A percentile compares a stretch with the other conserved stretches of the same genome.
Evolutionary conservation across 2,329 filamentous ascomycete genomes (phyloP).

Genomic region (Stagonosporopsis rhizophila): DNA sequence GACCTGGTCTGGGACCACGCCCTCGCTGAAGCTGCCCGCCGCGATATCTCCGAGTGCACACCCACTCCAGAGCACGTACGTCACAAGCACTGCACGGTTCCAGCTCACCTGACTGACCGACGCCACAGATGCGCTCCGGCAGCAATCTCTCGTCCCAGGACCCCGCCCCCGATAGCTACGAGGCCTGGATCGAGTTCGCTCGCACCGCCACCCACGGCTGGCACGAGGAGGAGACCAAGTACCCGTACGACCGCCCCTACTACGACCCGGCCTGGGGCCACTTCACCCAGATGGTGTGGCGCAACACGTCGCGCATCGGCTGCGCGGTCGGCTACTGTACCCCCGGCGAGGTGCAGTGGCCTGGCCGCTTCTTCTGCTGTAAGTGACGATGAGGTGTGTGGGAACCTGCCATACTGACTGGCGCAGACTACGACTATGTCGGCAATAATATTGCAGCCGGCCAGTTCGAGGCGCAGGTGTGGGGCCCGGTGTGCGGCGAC

Average conservation of each 20-base stretch:
- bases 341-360: conserved; percentile 23
- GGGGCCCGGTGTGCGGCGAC: conserved; percentile 39
- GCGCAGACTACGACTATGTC: conserved; percentile 40
- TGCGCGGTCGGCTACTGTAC: conserved; percentile 45
- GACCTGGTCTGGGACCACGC: conserved; percentile 42
- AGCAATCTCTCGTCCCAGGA: conserved; percentile 44
- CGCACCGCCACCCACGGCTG: conserved; percentile 43
- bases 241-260: conserved; percentile 43
- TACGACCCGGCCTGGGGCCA: conserved; percentile 43
- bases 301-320: conserved; percentile 44
- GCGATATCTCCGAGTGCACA: conserved; percentile 37
- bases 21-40: conserved; percentile 36
- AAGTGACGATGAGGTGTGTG: conserved; percentile 14
- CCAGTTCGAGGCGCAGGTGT: conserved; percentile 42
- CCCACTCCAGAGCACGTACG: conserved; percentile 39
- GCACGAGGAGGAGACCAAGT: conserved; percentile 47
- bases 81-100: neutral
- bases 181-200: conserved; percentile 41
- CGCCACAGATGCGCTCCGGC: conserved; percentile 35
- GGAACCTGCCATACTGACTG: conserved; percentile 13
- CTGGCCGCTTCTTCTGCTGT: conserved; percentile 49
- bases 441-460: conserved; percentile 44
- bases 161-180: conserved; percentile 31
- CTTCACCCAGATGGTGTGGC: conserved; percentile 52
- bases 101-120: conserved; percentile 16